A percentile compares a stretch with the other conserved stretches of the same genome.
Conservation (phyloP, 768 basidiomycete genomes). For the Solioccasus polychromus region DNA sequence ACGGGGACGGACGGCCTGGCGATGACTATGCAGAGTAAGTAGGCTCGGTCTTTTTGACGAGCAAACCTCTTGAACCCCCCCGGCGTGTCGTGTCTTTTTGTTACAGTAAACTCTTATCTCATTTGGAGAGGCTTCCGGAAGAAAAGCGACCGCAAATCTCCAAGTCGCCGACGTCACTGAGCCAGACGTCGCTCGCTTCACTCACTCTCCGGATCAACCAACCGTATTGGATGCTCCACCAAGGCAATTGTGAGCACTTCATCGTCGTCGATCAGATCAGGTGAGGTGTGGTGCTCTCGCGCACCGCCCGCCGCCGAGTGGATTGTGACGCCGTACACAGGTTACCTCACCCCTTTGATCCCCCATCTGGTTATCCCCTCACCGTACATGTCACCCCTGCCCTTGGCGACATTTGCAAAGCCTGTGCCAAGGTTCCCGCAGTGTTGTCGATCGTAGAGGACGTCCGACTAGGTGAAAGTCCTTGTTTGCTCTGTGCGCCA, state of each 20-base stretch:
- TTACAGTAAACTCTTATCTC: constrained; percentile 46
- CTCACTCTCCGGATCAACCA: constrained; percentile 63
- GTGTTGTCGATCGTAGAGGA: constrained; percentile 67
- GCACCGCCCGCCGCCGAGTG: neutral
- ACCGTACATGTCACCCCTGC: constrained; percentile 63
- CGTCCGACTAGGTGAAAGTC: constrained; percentile 72
- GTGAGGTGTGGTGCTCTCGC: constrained; percentile 30
- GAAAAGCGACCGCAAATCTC: constrained; percentile 30
- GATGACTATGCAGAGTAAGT: constrained; percentile 60
- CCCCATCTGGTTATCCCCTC: constrained; percentile 58
- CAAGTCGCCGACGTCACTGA: constrained; percentile 43
- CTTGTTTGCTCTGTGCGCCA: constrained; percentile 65
- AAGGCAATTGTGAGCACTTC: constrained; percentile 81
- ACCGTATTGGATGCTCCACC: constrained; percentile 82
- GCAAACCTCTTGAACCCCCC: neutral
- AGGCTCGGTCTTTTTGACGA: neutral
- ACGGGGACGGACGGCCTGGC: constrained; percentile 49
- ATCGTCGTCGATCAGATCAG: constrained; percentile 71
- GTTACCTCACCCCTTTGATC: constrained; percentile 57
- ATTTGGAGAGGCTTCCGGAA: constrained; percentile 33
- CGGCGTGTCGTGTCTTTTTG: neutral
- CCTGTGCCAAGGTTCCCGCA: constrained; percentile 69
- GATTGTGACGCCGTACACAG: constrained; percentile 36
- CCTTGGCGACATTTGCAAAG: constrained; percentile 61
- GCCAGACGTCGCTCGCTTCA: constrained; percentile 48